phyloP scores from a whole-genome alignment of 2,329 filamentous ascomycete species.

The Kalaharituber pfeilii region DNA sequence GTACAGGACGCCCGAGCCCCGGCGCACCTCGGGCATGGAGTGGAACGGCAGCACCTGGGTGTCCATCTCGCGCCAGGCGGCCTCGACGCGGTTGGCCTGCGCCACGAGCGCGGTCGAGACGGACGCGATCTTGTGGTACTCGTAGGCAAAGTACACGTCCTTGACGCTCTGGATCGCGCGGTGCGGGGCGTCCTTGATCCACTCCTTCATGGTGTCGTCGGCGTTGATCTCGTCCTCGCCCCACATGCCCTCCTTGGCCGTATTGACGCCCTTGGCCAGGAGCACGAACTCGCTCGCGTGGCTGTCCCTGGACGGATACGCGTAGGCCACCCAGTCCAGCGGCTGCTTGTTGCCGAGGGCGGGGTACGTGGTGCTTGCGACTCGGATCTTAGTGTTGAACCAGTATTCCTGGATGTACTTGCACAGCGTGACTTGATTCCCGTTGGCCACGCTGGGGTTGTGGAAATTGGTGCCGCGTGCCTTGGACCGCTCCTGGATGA shows the following conservation, averaged over 20 bases:
- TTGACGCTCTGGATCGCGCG: neutral
- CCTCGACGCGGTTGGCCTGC: slow-evolving; percentile 9
- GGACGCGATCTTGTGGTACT: slow-evolving; percentile 2
- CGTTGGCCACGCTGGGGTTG: neutral
- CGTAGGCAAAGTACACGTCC: slow-evolving; percentile 2
- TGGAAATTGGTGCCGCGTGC: neutral
- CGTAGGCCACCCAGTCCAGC: neutral
- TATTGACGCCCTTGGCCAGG: slow-evolving; percentile 1
- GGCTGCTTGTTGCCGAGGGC: neutral
- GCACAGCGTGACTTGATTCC: neutral
- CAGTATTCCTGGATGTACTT: neutral
- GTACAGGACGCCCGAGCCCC: too few species aligned
- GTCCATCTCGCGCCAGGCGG: slow-evolving; percentile 11
- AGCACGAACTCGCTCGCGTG: neutral
- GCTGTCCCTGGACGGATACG: slow-evolving; percentile 1
- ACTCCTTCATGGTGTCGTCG: neutral
- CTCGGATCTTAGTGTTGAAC: neutral
- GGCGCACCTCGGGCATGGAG: too few species aligned
- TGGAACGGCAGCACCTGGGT: slow-evolving; percentile 8
- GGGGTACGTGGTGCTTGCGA: neutral
- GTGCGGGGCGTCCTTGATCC: neutral
- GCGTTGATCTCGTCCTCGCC: neutral
- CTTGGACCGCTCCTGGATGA: slow-evolving; percentile 10
- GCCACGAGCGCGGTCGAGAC: neutral
- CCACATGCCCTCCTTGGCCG: slow-evolving; percentile 2